Evolutionary conservation across 352 stramenopile genomes (phyloP).

Genomic region (Phytophthora pisi): DNA sequence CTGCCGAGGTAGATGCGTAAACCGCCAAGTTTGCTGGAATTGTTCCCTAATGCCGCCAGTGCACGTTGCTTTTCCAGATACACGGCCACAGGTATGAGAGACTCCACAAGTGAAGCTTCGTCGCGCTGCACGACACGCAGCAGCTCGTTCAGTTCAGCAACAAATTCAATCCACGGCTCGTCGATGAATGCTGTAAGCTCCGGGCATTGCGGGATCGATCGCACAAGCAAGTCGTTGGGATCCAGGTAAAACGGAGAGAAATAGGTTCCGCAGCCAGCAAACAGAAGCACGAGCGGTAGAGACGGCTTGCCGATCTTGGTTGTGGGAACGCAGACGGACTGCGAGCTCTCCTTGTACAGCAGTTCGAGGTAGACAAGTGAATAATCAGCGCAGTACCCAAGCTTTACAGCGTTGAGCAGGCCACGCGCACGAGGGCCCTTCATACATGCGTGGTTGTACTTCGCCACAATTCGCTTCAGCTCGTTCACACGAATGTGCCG

Average conservation of each 20-base stretch:
- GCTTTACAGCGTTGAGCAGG: constrained; percentile 77
- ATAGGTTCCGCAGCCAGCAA: constrained; percentile 81
- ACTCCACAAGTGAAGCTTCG: constrained; percentile 55
- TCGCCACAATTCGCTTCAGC: constrained; percentile 74
- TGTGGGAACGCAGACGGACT: constrained; percentile 73
- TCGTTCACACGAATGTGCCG: constrained; percentile 78
- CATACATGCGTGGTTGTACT: constrained; percentile 87
- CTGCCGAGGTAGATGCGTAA: constrained; percentile 74
- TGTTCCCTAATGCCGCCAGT: constrained; percentile 37
- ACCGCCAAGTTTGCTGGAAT: constrained; percentile 57
- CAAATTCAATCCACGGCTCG: constrained; percentile 85
- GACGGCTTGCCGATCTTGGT: constrained; percentile 77
- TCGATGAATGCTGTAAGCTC: constrained; percentile 87
- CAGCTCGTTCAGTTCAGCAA: constrained; percentile 80
- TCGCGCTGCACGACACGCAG: constrained; percentile 73
- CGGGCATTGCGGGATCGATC: constrained; percentile 77
- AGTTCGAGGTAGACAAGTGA: constrained; percentile 79
- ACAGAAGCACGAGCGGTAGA: constrained; percentile 74
- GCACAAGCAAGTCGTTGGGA: constrained; percentile 80
- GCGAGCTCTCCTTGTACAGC: constrained; percentile 52
- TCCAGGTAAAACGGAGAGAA: constrained; percentile 82
- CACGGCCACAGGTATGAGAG: constrained; percentile 63
- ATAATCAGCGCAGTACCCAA: constrained; percentile 82
- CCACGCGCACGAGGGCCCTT: constrained; percentile 69
- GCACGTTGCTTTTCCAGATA: constrained; percentile 69